Evolutionary conservation across 768 basidiomycete species (phyloP).

Genomic region (Tubosaeta sp.): DNA sequence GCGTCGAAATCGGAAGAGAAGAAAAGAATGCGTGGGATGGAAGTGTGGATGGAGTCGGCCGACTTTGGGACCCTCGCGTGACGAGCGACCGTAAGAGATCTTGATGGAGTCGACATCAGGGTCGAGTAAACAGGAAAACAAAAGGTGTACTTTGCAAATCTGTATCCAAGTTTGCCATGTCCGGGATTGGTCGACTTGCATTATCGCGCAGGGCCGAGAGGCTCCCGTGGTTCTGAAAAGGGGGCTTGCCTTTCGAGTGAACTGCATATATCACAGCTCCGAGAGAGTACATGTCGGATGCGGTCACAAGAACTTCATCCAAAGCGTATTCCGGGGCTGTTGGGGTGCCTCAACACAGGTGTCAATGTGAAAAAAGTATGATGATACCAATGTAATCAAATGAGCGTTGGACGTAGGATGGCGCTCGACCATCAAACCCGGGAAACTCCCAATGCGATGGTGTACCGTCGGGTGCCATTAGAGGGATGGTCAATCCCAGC

Average conservation of each 20-base stretch:
- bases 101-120: slow-evolving; percentile 28
- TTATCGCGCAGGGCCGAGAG: slow-evolving; percentile 67
- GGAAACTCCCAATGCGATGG: slow-evolving; percentile 89
- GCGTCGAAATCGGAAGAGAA: slow-evolving; percentile 89
- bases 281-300: slow-evolving; percentile 91
- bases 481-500: slow-evolving; percentile 79
- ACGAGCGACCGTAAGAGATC: slow-evolving; percentile 78
- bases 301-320: slow-evolving; percentile 80
- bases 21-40: slow-evolving; percentile 91
- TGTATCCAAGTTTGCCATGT: slow-evolving; percentile 60
- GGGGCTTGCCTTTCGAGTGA: slow-evolving; percentile 82
- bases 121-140: slow-evolving; percentile 1
- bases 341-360: slow-evolving; percentile 4
- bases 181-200: slow-evolving; percentile 56
- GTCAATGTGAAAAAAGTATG: background rate
- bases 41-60: slow-evolving; percentile 77
- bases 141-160: slow-evolving; percentile 66
- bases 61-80: slow-evolving; percentile 66
- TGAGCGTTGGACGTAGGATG: slow-evolving; percentile 80
- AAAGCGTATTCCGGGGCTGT: slow-evolving; percentile 92
- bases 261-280: slow-evolving; percentile 91
- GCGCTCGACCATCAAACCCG: slow-evolving; percentile 75
- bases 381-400: slow-evolving; percentile 87
- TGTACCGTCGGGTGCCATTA: slow-evolving; percentile 62
- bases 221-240: slow-evolving; percentile 82